A percentile compares a stretch with the other conserved stretches of the same genome.
Evolutionary conservation across 306 rosid genomes (phyloP).

Genomic region (Cyamopsis tetragonoloba): DNA sequence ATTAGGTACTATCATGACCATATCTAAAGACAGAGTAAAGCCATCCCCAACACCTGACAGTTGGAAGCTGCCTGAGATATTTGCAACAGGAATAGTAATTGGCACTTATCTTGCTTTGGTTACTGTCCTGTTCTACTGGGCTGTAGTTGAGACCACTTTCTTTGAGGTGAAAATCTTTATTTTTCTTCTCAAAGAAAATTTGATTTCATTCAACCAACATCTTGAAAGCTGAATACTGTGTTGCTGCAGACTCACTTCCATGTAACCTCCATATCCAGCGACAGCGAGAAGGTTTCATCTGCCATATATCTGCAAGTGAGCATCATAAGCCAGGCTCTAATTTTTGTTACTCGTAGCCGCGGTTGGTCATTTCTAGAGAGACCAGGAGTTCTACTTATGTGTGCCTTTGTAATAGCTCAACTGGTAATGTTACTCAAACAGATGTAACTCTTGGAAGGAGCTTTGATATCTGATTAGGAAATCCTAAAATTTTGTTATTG

Average conservation of each 20-base stretch:
- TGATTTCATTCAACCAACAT: constrained; percentile 6
- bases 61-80: constrained; percentile 87
- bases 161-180: constrained; percentile 52
- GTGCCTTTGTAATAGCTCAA: constrained; percentile 79
- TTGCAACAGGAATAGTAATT: constrained; percentile 76
- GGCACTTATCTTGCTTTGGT: constrained; percentile 84
- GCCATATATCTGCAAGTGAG: constrained; percentile 84
- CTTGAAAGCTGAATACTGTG: constrained; percentile 10
- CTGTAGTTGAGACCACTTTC: constrained; percentile 55
- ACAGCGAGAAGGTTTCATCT: constrained; percentile 59
- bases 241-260: constrained; percentile 56
- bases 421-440: constrained; percentile 42
- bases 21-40: constrained; percentile 76
- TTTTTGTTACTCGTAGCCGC: constrained; percentile 76
- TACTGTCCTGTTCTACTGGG: constrained; percentile 72
- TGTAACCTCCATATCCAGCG: constrained; percentile 51
- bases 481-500: background rate
- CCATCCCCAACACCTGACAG: constrained; percentile 88
- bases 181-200: constrained; percentile 1
- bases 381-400: constrained; percentile 70
- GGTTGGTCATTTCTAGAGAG: constrained; percentile 77
- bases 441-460: background rate
- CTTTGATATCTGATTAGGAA: background rate
- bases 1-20: constrained; percentile 85
- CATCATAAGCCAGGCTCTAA: constrained; percentile 87